A percentile compares a stretch with the other conserved stretches of the same genome.
Evolutionary conservation across 805 yeast species (phyloP).

Genomic region (Starmerella floris): DNA sequence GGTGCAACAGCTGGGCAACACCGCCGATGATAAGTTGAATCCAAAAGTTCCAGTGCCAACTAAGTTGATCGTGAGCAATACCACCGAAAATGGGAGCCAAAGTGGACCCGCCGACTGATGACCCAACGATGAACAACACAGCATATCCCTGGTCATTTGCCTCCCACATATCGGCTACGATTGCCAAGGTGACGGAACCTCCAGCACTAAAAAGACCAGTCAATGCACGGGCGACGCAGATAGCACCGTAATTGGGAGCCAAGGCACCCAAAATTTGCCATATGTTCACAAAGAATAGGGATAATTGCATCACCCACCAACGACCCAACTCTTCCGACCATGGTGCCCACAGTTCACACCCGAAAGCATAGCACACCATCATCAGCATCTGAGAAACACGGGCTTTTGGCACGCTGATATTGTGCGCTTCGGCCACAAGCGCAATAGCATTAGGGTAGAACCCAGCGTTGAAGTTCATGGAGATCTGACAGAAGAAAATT

Average conservation of each 20-base stretch:
- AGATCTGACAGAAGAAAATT: slow-evolving; percentile 30
- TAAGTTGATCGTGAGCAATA: slow-evolving; percentile 36
- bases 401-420: slow-evolving; percentile 32
- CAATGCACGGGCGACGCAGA: slow-evolving; percentile 44
- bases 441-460: slow-evolving; percentile 31
- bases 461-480: slow-evolving; percentile 34
- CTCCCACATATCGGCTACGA: slow-evolving; percentile 42
- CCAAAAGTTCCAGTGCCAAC: slow-evolving; percentile 59
- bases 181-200: slow-evolving; percentile 46
- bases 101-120: slow-evolving; percentile 41
- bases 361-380: slow-evolving; percentile 43
- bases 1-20: slow-evolving; percentile 29
- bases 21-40: slow-evolving; percentile 43
- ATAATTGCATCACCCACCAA: slow-evolving; percentile 39
- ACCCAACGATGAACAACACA: slow-evolving; percentile 37
- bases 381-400: slow-evolving; percentile 39
- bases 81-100: slow-evolving; percentile 39
- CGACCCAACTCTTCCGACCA: slow-evolving; percentile 57
- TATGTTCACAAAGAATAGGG: slow-evolving; percentile 35
- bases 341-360: slow-evolving; percentile 50
- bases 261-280: slow-evolving; percentile 46
- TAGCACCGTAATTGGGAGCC: slow-evolving; percentile 40
- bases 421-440: slow-evolving; percentile 33
- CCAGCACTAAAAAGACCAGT: slow-evolving; percentile 51
- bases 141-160: slow-evolving; percentile 36